phyloP scores from a whole-genome alignment of 805 yeast species.

The Cyberlindnera sargentensis region DNA sequence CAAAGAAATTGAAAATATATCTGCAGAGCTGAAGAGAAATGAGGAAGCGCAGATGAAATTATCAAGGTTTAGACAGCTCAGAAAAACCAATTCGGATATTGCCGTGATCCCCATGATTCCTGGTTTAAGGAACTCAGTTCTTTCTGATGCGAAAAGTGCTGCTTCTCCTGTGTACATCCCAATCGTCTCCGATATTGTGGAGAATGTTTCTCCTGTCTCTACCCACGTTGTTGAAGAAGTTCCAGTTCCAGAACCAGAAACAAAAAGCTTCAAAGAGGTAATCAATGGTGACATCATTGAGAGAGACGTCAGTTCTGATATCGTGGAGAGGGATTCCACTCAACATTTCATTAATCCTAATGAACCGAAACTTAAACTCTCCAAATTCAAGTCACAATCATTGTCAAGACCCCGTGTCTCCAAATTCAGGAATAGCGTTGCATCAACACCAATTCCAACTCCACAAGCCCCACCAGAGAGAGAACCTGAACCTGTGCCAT shows the following conservation, averaged over 20 bases:
- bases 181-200: conserved; percentile 3
- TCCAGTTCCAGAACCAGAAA: neutral
- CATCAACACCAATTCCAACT: neutral
- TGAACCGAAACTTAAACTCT: conserved; percentile 1
- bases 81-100: conserved; percentile 2
- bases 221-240: conserved; percentile 5
- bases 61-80: conserved; percentile 17
- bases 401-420: conserved; percentile 2
- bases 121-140: neutral
- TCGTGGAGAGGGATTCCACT: conserved; percentile 4
- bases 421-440: conserved; percentile 2
- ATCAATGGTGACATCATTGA: conserved; percentile 2
- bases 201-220: conserved; percentile 1
- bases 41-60: conserved; percentile 10
- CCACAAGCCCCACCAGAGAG: neutral
- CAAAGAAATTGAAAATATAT: conserved; percentile 53
- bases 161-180: neutral
- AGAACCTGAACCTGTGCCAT: too few relatives aligned
- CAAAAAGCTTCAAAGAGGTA: neutral
- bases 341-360: neutral
- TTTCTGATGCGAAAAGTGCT: neutral
- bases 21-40: conserved; percentile 35
- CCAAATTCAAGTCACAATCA: neutral
- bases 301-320: conserved; percentile 6
- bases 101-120: too few relatives aligned